Evolutionary conservation across 352 stramenopile species (phyloP).

Genomic region (Phytopythium chamaehyphon): DNA sequence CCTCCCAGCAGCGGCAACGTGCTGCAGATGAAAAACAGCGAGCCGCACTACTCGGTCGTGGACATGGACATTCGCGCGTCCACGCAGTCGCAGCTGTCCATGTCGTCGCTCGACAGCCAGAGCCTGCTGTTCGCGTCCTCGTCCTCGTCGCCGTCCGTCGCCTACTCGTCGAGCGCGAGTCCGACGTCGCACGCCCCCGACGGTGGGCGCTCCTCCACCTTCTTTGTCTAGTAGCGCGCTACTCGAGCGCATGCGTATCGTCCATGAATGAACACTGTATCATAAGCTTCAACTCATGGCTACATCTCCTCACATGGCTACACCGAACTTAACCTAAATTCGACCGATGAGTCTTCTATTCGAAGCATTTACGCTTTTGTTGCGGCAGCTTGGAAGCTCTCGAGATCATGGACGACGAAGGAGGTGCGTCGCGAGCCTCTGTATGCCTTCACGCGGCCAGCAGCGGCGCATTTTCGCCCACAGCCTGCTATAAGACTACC

Average conservation of each 20-base stretch:
- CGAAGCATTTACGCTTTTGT: background rate
- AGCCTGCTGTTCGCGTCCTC: constrained; percentile 35
- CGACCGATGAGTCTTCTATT: no score
- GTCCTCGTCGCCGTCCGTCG: constrained; percentile 43
- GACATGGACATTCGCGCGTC: constrained; percentile 9
- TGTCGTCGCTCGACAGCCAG: constrained; percentile 38
- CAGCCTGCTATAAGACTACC: no score
- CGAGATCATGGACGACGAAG: no score
- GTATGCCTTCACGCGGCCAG: no score
- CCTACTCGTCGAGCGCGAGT: constrained; percentile 63
- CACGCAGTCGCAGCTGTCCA: constrained; percentile 35
- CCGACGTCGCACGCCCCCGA: constrained; percentile 23
- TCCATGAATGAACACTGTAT: background rate
- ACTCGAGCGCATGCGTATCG: background rate
- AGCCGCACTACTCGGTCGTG: constrained; percentile 14
- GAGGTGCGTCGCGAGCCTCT: no score
- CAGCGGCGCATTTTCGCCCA: no score
- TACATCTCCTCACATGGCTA: background rate
- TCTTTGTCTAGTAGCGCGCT: constrained; percentile 38
- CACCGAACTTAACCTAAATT: background rate
- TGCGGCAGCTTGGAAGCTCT: no score
- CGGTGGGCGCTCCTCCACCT: constrained; percentile 34
- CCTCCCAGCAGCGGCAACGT: constrained; percentile 12
- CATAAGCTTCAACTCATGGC: no score
- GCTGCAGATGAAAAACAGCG: constrained; percentile 11